Percentiles rank a stretch among this genome's conserved stretches.
phyloP scores from a whole-genome alignment of 306 rosid genomes.

The Acmispon strigosus region DNA sequence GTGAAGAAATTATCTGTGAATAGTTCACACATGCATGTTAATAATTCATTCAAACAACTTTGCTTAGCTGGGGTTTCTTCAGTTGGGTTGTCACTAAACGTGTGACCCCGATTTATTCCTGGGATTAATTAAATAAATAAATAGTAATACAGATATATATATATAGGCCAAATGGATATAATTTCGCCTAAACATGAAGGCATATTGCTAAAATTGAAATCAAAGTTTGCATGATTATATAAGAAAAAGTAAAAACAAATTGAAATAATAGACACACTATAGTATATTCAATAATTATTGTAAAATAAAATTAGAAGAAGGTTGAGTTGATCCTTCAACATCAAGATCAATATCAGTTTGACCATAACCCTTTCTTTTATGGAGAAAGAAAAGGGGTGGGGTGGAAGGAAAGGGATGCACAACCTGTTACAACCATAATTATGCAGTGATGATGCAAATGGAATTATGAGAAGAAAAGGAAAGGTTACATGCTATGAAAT shows the following conservation, averaged over 20 bases:
- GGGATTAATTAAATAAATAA: too few species aligned
- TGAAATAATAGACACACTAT: background rate
- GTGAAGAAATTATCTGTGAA: background rate
- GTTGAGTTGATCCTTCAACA: background rate
- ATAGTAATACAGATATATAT: too few species aligned
- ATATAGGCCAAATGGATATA: background rate
- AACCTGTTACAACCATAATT: background rate
- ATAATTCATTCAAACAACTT: constrained; percentile 4
- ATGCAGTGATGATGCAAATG: background rate
- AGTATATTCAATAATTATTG: background rate
- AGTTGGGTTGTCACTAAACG: constrained; percentile 25
- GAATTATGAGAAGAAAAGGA: background rate
- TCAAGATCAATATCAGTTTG: background rate
- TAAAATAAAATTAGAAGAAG: background rate
- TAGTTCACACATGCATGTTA: background rate
- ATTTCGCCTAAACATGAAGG: background rate
- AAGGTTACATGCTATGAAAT: background rate
- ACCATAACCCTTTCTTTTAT: background rate
- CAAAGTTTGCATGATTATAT: background rate
- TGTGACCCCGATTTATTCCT: background rate
- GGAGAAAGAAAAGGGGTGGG: background rate
- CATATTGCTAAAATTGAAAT: background rate
- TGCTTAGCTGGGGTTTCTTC: constrained; percentile 18
- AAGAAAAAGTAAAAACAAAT: background rate
- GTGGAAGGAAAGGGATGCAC: background rate